phyloP scores from a whole-genome alignment of 2,329 filamentous ascomycete genomes.

The Cadophora luteo-olivacea region DNA sequence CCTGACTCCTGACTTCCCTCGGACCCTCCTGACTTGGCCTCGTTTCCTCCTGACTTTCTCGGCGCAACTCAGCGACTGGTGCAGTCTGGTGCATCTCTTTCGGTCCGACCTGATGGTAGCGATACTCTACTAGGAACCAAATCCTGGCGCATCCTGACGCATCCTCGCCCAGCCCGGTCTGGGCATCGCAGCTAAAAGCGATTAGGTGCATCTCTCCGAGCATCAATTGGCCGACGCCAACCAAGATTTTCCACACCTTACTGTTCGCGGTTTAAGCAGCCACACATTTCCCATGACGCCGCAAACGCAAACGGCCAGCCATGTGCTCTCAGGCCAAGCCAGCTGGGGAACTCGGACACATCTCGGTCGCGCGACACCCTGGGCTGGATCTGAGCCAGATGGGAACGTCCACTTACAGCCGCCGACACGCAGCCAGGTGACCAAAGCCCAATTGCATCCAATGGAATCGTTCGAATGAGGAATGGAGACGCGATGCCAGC shows the following conservation, averaged over 20 bases:
- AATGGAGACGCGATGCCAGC: conserved; percentile 1
- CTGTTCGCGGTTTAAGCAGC: background rate
- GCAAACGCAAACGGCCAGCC: conserved; percentile 1
- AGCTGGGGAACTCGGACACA: conserved; percentile 8
- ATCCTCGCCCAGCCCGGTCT: background rate
- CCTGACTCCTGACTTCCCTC: background rate
- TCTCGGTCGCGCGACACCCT: conserved; percentile 10
- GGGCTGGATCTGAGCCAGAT: background rate
- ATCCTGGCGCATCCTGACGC: background rate
- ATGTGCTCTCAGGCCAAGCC: background rate
- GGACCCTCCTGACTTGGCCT: too few species aligned
- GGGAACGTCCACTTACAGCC: conserved; percentile 11
- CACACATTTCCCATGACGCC: background rate
- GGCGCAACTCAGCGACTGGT: conserved; percentile 4
- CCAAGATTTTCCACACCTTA: conserved; percentile 1
- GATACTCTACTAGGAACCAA: conserved; percentile 8
- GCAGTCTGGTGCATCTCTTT: conserved; percentile 13
- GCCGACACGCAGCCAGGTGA: conserved; percentile 7
- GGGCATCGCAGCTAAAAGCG: conserved; percentile 11
- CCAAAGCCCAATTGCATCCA: background rate
- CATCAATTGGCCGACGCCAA: conserved; percentile 3
- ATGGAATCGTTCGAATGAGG: background rate
- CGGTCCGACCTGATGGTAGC: conserved; percentile 20
- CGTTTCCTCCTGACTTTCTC: background rate
- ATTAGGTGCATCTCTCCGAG: conserved; percentile 11